Conservation (phyloP, 768 basidiomycete species). For the Rickenella mellea region DNA sequence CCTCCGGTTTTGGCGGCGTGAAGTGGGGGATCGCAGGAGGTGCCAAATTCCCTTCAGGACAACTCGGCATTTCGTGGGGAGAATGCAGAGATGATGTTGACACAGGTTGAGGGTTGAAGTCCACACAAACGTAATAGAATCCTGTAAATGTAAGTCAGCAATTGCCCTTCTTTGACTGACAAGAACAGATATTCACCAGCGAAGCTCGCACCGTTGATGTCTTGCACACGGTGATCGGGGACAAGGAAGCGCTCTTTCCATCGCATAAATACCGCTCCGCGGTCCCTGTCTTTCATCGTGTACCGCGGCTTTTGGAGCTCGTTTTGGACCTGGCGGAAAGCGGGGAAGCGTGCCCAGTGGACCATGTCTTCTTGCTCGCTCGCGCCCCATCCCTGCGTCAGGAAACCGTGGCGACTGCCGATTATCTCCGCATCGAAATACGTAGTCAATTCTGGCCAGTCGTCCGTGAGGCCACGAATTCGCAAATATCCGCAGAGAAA, state of each 20-base stretch:
- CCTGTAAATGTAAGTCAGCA: slow-evolving; percentile 32
- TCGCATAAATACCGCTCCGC: slow-evolving; percentile 85
- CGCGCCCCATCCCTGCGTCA: slow-evolving; percentile 87
- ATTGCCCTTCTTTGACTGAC: not conserved
- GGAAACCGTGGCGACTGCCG: slow-evolving; percentile 81
- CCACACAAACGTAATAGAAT: slow-evolving; percentile 93
- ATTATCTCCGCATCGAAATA: slow-evolving; percentile 97
- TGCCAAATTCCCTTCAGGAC: slow-evolving; percentile 19
- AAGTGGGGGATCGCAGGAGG: slow-evolving; percentile 21
- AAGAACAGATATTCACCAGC: slow-evolving; percentile 51
- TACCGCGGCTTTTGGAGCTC: slow-evolving; percentile 50
- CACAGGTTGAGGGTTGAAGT: slow-evolving; percentile 62
- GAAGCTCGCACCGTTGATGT: slow-evolving; percentile 92
- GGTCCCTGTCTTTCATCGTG: slow-evolving; percentile 68
- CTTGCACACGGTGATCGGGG: slow-evolving; percentile 88
- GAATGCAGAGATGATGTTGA: slow-evolving; percentile 22
- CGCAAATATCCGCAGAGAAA: slow-evolving; percentile 87
- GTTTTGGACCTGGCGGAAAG: slow-evolving; percentile 72
- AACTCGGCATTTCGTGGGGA: slow-evolving; percentile 25
- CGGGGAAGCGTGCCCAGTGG: slow-evolving; percentile 91
- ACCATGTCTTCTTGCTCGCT: slow-evolving; percentile 85
- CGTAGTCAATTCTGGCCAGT: slow-evolving; percentile 93
- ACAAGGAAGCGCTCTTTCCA: slow-evolving; percentile 97
- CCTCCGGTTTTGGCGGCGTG: slow-evolving; percentile 27
- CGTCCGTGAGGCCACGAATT: slow-evolving; percentile 86